Base-by-base conservation (phyloP, 495 filamentous ascomycete genomes). In the Cercophora newfieldiana region DNA sequence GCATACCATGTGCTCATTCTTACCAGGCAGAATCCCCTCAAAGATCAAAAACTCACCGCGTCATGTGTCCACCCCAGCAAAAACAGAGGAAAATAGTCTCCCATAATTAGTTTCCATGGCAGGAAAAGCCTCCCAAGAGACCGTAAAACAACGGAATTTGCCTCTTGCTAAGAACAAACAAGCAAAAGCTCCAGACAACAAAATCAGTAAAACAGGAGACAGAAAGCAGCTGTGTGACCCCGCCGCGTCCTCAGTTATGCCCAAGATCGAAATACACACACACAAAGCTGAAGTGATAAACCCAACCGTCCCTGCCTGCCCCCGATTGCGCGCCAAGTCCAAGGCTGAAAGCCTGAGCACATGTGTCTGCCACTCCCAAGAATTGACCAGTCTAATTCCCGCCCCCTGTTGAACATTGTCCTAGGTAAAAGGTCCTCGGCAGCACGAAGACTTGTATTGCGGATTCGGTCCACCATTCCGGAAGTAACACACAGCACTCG, bases 241-340 rank as follows among this genome's bases (percentile, higher is more conserved):
- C 31, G 61, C 61, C 61, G 61, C 30, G 30, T 61, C 59, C 59
- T 67, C 71, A 72, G 67, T 68, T 71, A 74, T 74, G 72, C 71
- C 72, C 72, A 74, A 74, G 70, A 72, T 69, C 68, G 70, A 68
- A 72, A 72, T 65, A 72, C 65, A 73, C 69, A 73, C 64, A 64
- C 61, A 68, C 56, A 70, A 66, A 61, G 48, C 44, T 50, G 61
- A 66, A 65, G 25, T 31, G 29, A 62, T 65, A 63, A 62, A 50
- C 58, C 63, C 63, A 30, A 55, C 63, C 47, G n/a, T 57, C 66
- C 66, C 61, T 58, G 56, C 33, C 29, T 31, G 48, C 66, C 50
- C 54, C 59, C 59, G 24, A 18, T 22, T 63, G 61, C 50, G 61
- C 37, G 31, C 59, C 59, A 50, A 33, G 59, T 29, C 28, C 28